These are phyloP conservation scores for Xylaria sp. DNA, from an alignment of 2,329 filamentous ascomycete species.

Conservation along the genomic window DNA sequence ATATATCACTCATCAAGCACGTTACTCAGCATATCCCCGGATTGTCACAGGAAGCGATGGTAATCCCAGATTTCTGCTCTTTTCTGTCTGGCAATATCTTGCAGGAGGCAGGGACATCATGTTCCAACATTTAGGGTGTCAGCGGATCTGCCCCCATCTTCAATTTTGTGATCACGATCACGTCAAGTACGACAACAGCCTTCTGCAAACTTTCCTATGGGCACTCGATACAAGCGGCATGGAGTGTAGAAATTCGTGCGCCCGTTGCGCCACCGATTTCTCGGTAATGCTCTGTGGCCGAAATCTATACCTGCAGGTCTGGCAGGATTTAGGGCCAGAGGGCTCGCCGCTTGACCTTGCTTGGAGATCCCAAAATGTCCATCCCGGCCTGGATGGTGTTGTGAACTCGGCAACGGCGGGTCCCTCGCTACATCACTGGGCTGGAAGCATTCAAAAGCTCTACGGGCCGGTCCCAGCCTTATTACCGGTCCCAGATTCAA, in stretches of 20 bases:
- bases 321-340: constrained; percentile 30
- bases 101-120: background rate
- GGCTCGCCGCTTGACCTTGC: constrained; percentile 6
- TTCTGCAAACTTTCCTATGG: background rate
- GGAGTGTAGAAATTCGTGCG: background rate
- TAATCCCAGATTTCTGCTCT: constrained; percentile 17
- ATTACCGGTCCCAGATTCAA: background rate
- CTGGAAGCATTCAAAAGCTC: background rate
- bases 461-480: background rate
- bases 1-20: background rate
- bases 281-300: background rate
- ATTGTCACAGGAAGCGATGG: constrained; percentile 10
- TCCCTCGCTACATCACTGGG: background rate
- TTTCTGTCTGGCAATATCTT: constrained; percentile 20
- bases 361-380: constrained; percentile 10
- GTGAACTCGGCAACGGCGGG: background rate
- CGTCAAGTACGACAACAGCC: background rate
- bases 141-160: constrained; percentile 18
- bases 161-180: background rate
- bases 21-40: constrained; percentile 20
- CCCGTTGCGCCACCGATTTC: constrained; percentile 20
- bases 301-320: constrained; percentile 14
- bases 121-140: background rate
- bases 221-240: background rate
- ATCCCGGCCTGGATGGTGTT: background rate